Conservation (phyloP, 2,329 filamentous ascomycete genomes). For the Aplosporella prunicola region DNA sequence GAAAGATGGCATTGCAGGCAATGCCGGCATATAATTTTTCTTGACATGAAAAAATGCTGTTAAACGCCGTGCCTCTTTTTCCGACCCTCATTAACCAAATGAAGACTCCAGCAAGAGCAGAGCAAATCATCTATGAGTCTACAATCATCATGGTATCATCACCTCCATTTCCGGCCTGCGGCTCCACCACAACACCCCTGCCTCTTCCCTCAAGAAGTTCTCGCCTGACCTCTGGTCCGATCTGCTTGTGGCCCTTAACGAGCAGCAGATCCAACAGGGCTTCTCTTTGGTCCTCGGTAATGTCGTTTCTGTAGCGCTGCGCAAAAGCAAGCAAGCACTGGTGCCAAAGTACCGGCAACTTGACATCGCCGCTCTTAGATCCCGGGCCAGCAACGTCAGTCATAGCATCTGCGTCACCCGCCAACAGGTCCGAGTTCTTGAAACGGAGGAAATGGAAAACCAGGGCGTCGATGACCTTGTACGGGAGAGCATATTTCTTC, state of each 20-base stretch:
- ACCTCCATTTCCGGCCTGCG: conserved; percentile 53
- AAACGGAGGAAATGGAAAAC: conserved; percentile 97
- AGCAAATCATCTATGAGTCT: conserved; percentile 6
- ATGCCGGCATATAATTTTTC: too few relatives aligned
- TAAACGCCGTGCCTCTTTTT: too few relatives aligned
- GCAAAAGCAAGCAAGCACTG: conserved; percentile 88
- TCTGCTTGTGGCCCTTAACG: conserved; percentile 73
- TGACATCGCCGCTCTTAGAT: conserved; percentile 41
- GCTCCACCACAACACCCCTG: conserved; percentile 63
- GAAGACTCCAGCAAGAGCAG: background rate
- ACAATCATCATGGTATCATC: conserved; percentile 84
- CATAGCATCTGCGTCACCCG: conserved; percentile 48
- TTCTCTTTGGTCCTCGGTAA: conserved; percentile 90
- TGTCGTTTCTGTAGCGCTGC: conserved; percentile 89
- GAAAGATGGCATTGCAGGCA: too few relatives aligned
- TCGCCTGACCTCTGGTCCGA: conserved; percentile 82
- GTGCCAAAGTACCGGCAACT: conserved; percentile 91
- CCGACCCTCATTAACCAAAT: background rate
- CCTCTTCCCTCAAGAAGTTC: conserved; percentile 83
- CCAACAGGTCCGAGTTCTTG: conserved; percentile 56
- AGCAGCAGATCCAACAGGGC: conserved; percentile 79
- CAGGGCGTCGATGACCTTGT: conserved; percentile 84
- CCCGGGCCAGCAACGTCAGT: conserved; percentile 37
- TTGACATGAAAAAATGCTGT: too few relatives aligned
- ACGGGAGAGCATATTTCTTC: conserved; percentile 94